phyloP scores from a whole-genome alignment of 2,329 filamentous ascomycete species.

The Metarhizium album region DNA sequence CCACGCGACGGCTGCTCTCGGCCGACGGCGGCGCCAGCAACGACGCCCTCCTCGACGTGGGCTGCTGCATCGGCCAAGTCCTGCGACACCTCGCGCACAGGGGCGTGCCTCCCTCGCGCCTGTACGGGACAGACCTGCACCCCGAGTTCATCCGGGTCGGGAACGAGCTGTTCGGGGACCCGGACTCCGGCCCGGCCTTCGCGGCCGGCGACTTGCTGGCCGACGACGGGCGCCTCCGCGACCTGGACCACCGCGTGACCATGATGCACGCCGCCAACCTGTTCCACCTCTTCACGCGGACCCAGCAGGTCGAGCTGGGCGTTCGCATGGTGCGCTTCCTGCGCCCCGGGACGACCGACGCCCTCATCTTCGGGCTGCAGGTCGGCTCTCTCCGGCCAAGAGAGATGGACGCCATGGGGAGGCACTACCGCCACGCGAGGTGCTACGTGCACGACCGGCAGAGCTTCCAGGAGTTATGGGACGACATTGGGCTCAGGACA shows the following conservation, averaged over 20 bases:
- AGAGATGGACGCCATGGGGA: conserved; percentile 21
- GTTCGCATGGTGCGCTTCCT: conserved; percentile 22
- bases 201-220: not conserved
- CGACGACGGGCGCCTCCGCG: conserved; percentile 4
- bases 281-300: conserved; percentile 26
- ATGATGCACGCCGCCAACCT: conserved; percentile 24
- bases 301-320: conserved; percentile 22
- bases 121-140: conserved; percentile 30
- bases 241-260: conserved; percentile 20
- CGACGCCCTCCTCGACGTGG: conserved; percentile 24
- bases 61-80: conserved; percentile 29
- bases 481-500: conserved; percentile 30
- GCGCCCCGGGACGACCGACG: conserved; percentile 19
- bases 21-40: not conserved
- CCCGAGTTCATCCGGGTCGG: conserved; percentile 33
- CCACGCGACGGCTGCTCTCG: not conserved
- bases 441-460: conserved; percentile 14
- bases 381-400: conserved; percentile 20
- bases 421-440: no score
- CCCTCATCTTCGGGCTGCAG: conserved; percentile 32
- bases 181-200: conserved; percentile 9
- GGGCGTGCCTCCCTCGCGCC: conserved; percentile 26
- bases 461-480: conserved; percentile 33
- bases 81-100: conserved; percentile 27
- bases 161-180: conserved; percentile 47